A percentile compares a stretch with the other conserved stretches of the same genome.
phyloP scores from a whole-genome alignment of 805 yeast species.

The Candida glaebosa region DNA sequence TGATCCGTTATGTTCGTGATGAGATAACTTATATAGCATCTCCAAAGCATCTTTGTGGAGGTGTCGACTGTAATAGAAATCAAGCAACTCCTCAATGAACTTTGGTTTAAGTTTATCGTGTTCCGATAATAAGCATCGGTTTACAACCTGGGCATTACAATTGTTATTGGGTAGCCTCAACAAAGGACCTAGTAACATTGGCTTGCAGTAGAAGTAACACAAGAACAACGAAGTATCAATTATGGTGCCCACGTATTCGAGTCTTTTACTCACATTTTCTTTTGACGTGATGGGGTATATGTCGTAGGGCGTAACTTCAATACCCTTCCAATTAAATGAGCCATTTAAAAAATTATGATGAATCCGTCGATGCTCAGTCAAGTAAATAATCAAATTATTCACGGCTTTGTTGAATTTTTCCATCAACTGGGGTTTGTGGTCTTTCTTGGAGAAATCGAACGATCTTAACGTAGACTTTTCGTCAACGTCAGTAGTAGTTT shows the following conservation, averaged over 20 bases:
- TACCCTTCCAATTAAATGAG: conserved; percentile 45
- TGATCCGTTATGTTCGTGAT: conserved; percentile 14
- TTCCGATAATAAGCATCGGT: conserved; percentile 44
- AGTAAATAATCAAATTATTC: conserved; percentile 41
- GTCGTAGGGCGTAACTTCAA: conserved; percentile 39
- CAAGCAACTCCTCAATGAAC: conserved; percentile 66
- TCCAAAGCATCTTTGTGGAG: conserved; percentile 66
- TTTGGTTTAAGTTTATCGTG: conserved; percentile 25
- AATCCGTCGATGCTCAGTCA: conserved; percentile 53
- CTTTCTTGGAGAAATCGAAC: conserved; percentile 3
- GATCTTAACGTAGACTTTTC: conserved; percentile 3
- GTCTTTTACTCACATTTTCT: conserved; percentile 16
- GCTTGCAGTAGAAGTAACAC: conserved; percentile 66
- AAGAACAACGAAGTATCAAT: conserved; percentile 79
- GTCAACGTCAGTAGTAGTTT: conserved; percentile 8
- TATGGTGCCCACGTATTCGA: conserved; percentile 36
- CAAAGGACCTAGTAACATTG: conserved; percentile 77
- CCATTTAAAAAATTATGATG: conserved; percentile 37
- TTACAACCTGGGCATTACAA: conserved; percentile 66
- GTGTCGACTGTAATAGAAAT: conserved; percentile 64
- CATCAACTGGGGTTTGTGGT: conserved; percentile 18
- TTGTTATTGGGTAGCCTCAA: conserved; percentile 67
- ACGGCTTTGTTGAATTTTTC: conserved; percentile 32
- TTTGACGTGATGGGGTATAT: conserved; percentile 32
- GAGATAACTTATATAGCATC: conserved; percentile 43